Percentiles rank a stretch among this genome's conserved stretches.
Conservation (phyloP, 805 yeast species). For the Saccharomycopsis sp. region DNA sequence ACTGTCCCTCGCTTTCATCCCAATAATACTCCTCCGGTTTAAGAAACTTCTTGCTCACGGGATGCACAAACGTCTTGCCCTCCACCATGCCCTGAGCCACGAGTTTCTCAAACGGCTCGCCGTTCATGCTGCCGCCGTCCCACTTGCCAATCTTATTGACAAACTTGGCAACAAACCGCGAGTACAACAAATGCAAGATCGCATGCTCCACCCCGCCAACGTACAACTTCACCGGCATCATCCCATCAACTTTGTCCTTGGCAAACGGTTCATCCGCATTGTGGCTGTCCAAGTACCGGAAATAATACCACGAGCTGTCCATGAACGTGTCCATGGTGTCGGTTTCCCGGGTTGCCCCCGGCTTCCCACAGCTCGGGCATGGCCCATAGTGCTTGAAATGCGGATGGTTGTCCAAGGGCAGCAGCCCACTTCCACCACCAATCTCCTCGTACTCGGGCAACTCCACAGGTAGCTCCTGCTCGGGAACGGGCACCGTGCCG, state of each 20-base stretch:
- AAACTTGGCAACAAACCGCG: conserved; percentile 80
- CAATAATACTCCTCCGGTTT: conserved; percentile 67
- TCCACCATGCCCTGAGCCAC: conserved; percentile 98
- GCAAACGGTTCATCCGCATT: conserved; percentile 50
- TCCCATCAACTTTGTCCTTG: conserved; percentile 36
- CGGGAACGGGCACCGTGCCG: conserved; percentile 92
- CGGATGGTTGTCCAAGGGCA: conserved; percentile 59
- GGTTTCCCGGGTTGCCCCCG: conserved; percentile 74
- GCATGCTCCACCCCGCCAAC: conserved; percentile 98
- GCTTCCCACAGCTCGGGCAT: conserved; percentile 67
- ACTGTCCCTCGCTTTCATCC: not conserved
- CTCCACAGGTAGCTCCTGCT: conserved; percentile 69
- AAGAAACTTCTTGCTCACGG: conserved; percentile 62
- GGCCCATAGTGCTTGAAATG: conserved; percentile 57
- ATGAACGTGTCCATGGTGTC: conserved; percentile 99
- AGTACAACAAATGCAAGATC: conserved; percentile 77
- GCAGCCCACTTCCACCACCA: conserved; percentile 45
- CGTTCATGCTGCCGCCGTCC: conserved; percentile 44
- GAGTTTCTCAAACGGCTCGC: conserved; percentile 75
- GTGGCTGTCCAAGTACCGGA: conserved; percentile 71
- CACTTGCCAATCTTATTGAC: conserved; percentile 58
- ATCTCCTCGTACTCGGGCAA: conserved; percentile 49
- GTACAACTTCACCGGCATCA: conserved; percentile 82
- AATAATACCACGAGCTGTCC: conserved; percentile 95
- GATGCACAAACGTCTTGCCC: conserved; percentile 73